Conservation (phyloP, 257 asterid genomes). For the Leptodermis oblonga region DNA sequence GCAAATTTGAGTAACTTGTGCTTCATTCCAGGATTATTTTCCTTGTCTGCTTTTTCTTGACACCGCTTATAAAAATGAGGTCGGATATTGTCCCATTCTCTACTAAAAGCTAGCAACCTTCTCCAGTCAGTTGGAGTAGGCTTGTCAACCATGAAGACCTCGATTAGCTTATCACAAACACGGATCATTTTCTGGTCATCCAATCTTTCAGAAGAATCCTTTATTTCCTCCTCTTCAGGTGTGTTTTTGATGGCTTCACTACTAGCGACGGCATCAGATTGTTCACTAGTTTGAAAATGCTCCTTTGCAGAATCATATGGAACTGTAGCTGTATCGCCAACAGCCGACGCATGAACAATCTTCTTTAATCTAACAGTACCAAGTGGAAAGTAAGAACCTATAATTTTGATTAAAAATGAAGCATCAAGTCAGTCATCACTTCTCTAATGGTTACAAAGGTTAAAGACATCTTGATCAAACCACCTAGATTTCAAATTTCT, state of each 20-base stretch:
- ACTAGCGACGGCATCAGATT: slow-evolving; percentile 22
- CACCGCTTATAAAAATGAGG: slow-evolving; percentile 79
- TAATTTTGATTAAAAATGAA: slow-evolving; percentile 2
- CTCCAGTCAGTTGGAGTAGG: slow-evolving; percentile 91
- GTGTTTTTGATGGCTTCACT: slow-evolving; percentile 16
- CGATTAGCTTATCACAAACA: slow-evolving; percentile 74
- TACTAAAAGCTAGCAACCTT: slow-evolving; percentile 73
- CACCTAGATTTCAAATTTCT: slow-evolving; percentile 3
- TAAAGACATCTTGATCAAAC: neutral
- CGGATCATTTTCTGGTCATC: slow-evolving; percentile 59
- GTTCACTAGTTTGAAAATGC: slow-evolving; percentile 19
- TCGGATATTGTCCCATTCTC: slow-evolving; percentile 69
- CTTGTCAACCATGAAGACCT: slow-evolving; percentile 83
- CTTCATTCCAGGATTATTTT: slow-evolving; percentile 70
- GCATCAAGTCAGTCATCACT: neutral
- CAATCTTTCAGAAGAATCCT: slow-evolving; percentile 33
- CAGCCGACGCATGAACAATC: slow-evolving; percentile 28
- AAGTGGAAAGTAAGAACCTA: slow-evolving; percentile 31
- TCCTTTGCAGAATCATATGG: slow-evolving; percentile 33
- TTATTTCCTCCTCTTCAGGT: slow-evolving; percentile 24
- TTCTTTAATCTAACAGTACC: slow-evolving; percentile 22
- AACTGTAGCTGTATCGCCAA: slow-evolving; percentile 39
- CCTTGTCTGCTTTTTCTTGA: slow-evolving; percentile 65
- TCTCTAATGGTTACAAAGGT: neutral
- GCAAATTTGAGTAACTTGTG: slow-evolving; percentile 70